Conservation (phyloP, 1,139 yeast species). For the Debaryomyces fabryi region DNA sequence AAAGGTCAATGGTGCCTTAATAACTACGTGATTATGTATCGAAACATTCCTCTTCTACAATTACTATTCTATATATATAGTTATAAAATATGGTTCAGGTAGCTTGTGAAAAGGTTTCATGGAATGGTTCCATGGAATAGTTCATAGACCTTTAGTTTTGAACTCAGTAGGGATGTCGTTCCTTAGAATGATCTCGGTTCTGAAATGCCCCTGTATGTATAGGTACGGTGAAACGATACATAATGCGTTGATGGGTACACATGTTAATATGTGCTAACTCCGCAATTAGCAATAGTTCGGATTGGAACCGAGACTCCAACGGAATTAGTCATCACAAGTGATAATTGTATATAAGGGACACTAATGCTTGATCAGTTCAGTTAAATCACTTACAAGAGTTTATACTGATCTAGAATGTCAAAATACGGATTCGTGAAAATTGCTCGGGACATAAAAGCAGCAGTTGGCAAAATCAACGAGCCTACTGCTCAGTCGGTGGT, state of each 20-base stretch:
- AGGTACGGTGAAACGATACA: background rate
- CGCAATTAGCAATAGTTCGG: background rate
- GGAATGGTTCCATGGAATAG: background rate
- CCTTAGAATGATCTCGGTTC: background rate
- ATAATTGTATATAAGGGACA: background rate
- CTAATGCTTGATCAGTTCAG: background rate
- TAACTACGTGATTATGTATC: background rate
- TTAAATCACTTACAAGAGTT: background rate
- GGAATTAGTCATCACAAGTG: background rate
- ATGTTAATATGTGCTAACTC: background rate
- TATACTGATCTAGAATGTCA: conserved; percentile 21
- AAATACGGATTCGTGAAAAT: conserved; percentile 37
- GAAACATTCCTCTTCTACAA: background rate
- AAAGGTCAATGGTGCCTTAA: background rate
- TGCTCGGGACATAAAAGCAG: conserved; percentile 31
- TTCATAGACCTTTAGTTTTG: background rate
- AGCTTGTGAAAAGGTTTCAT: background rate
- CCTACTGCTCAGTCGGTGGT: conserved; percentile 29
- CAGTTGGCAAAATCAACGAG: conserved; percentile 28
- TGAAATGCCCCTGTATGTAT: background rate
- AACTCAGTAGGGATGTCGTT: background rate
- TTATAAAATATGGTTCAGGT: background rate
- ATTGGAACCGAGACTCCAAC: background rate
- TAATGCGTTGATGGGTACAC: background rate
- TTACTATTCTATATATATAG: background rate